Percentiles rank a stretch among this genome's conserved stretches.
Conservation (phyloP, 177 flowering plant species). For the Vitis hybrid region DNA sequence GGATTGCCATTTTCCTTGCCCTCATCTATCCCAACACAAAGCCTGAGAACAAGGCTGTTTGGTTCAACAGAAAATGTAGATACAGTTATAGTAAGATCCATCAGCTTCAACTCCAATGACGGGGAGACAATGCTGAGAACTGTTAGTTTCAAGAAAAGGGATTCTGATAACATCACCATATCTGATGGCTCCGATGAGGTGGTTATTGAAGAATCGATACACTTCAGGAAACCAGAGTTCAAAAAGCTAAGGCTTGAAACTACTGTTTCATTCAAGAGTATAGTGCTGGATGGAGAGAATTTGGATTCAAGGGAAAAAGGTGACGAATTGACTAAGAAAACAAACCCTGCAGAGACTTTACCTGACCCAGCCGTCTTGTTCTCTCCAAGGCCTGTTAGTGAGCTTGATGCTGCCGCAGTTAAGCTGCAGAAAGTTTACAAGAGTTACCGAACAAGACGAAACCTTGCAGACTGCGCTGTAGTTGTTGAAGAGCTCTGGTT, state of each 20-base stretch:
- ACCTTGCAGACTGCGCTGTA: slow-evolving; percentile 78
- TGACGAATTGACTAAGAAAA: slow-evolving; percentile 2
- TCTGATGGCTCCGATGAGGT: slow-evolving; percentile 7
- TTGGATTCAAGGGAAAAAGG: background rate
- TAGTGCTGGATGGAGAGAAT: background rate
- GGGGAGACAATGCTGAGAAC: slow-evolving; percentile 15
- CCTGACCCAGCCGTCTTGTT: slow-evolving; percentile 18
- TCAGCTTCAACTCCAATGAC: slow-evolving; percentile 18
- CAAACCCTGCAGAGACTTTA: slow-evolving; percentile 4
- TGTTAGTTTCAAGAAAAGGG: slow-evolving; percentile 20
- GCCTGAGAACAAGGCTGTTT: slow-evolving; percentile 1
- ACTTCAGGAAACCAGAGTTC: slow-evolving; percentile 22
- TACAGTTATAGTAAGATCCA: slow-evolving; percentile 18
- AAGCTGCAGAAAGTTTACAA: slow-evolving; percentile 68
- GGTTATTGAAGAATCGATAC: slow-evolving; percentile 18
- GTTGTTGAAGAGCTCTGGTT: slow-evolving; percentile 75
- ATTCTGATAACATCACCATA: background rate
- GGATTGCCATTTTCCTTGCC: slow-evolving; percentile 4
- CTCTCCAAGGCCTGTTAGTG: slow-evolving; percentile 31
- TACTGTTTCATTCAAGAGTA: slow-evolving; percentile 9
- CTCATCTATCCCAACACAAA: slow-evolving; percentile 4
- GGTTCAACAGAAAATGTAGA: slow-evolving; percentile 9
- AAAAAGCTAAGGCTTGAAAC: slow-evolving; percentile 16
- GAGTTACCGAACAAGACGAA: slow-evolving; percentile 68
- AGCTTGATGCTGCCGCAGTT: slow-evolving; percentile 59